Evolutionary conservation across 371 early-diverging fungal genomes (phyloP), one percentile per base, ranked within the genome.

Genomic region (Lichtheimia hyalospora): DNA sequence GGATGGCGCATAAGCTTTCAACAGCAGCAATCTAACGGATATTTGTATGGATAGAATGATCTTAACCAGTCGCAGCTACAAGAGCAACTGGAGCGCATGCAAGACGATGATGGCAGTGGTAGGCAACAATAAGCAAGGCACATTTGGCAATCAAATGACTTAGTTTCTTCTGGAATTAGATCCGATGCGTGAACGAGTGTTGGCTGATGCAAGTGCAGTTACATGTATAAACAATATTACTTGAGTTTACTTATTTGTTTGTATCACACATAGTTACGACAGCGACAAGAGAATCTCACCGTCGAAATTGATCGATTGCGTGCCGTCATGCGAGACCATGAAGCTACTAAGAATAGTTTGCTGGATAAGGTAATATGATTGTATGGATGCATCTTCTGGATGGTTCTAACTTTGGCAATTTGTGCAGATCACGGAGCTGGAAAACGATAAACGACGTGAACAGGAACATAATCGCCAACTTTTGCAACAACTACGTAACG

Each of bases 351-450:
- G 34, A 52, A 62, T 18, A 55, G 58, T 25, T 39, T 65, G 16
- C 39, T 69, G 28, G 28, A 62, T 49, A 73, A 73, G 74, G 74
- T 66, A 52, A 20, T 54, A 21, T 16, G 24, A 39, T 18, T 27
- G 27, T 34, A 24, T 12, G 18, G 41, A 14, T 10, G 16, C 16
- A 54, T 1, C 16, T 50, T 23, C 18, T 15, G 13, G 13, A 3
- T 23, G 3, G 39, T 28, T 49, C 39, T 20, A 15, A 44, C 13
- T 28, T 34, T 34, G 34, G 10, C 1, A 34, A 28, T 52, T 4
- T 43, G n/a, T 28, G n/a, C 25, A 74, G 75, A 70, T 76, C 51
- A 46, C 74, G 48, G 62, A 62, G 15, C 54, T 77, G 16, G 77
- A 77, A 54, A 71, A 61, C 52, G 70, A 69, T 14, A 69, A 69